These are phyloP conservation scores for Aureobasidium leucospermi DNA, from an alignment of 2,329 filamentous ascomycete species.

Conservation along the genomic window DNA sequence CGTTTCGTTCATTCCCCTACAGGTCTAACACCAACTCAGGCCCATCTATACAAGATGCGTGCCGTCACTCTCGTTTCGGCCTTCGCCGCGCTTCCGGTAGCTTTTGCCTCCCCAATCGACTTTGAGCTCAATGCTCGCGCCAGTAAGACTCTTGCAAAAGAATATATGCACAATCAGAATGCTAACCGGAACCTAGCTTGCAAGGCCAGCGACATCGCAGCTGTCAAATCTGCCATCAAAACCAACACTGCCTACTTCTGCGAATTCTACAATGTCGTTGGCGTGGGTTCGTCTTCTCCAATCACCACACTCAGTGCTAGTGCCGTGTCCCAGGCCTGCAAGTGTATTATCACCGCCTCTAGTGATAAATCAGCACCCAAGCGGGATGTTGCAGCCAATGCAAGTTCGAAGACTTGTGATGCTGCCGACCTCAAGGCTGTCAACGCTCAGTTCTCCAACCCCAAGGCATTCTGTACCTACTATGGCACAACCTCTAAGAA, in stretches of 20 bases:
- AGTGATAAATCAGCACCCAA: not conserved
- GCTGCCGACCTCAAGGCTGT: not conserved
- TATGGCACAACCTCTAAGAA: not conserved
- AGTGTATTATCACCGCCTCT: not conserved
- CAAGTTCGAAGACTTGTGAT: not conserved
- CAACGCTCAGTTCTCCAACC: not conserved
- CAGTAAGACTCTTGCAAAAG: not conserved
- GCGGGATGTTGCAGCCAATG: not conserved
- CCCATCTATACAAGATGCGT: constrained; percentile 1
- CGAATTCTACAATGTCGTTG: not conserved
- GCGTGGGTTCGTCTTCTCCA: not conserved
- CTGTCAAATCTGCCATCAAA: not conserved
- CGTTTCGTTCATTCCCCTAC: not conserved
- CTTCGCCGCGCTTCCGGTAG: not conserved
- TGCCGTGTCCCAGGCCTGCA: not conserved
- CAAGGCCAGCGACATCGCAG: not conserved
- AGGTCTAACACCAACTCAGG: not conserved
- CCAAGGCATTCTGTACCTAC: not conserved
- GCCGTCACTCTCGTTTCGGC: not conserved
- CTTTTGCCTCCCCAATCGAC: not conserved
- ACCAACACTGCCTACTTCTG: not conserved
- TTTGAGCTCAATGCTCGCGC: not conserved
- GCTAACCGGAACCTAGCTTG: not conserved
- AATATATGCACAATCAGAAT: not conserved
- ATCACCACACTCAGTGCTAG: not conserved